A percentile compares a stretch with the other conserved stretches of the same genome.
phyloP scores from a whole-genome alignment of 768 basidiomycete species.

The Kwoniella bestiolae region DNA sequence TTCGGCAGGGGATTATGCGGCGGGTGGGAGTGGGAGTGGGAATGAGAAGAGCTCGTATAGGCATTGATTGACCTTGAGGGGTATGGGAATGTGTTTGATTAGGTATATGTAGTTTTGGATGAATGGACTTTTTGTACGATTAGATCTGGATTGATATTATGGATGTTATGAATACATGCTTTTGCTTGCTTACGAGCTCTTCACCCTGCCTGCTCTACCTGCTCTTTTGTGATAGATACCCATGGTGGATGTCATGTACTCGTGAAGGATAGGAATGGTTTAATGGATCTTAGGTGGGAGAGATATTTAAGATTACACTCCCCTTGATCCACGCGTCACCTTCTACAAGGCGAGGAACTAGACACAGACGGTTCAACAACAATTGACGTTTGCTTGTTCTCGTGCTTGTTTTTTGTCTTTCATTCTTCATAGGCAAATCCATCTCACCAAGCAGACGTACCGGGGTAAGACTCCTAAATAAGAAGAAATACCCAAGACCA shows the following conservation, averaged over 20 bases:
- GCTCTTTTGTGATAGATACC: too few species aligned
- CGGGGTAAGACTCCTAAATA: too few species aligned
- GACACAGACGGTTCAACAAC: conserved; percentile 2
- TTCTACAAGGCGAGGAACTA: not conserved
- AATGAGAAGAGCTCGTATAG: conserved; percentile 24
- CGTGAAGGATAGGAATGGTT: too few species aligned
- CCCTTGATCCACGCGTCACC: conserved; percentile 5
- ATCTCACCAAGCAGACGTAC: too few species aligned
- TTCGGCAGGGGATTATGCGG: conserved; percentile 20
- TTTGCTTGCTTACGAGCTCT: not conserved
- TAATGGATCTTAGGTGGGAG: not conserved
- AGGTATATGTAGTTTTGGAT: not conserved
- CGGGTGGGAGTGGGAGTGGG: not conserved
- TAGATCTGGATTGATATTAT: not conserved
- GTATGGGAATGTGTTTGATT: not conserved
- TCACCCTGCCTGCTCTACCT: too few species aligned
- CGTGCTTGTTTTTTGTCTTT: too few species aligned
- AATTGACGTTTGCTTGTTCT: not conserved
- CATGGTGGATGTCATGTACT: too few species aligned
- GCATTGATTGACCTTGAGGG: conserved; percentile 1
- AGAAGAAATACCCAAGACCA: too few species aligned
- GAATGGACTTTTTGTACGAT: not conserved
- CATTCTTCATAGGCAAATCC: too few species aligned
- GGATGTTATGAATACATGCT: not conserved
- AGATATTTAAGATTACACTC: not conserved